Conservation (phyloP, 495 filamentous ascomycete species). For the Melanomma pulvis-pyrius region DNA sequence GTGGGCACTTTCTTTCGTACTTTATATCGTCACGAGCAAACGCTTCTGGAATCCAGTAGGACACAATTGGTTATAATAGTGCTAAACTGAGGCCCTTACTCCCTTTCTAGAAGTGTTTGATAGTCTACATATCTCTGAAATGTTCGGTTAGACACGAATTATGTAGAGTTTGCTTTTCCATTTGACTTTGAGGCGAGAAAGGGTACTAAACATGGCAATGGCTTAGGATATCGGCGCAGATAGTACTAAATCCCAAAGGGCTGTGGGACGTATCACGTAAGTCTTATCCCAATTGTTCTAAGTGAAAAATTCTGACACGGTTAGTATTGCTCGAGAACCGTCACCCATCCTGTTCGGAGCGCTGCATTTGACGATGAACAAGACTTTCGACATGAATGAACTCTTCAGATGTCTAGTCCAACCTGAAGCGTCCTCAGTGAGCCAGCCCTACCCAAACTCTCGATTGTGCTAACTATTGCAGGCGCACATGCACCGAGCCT, state of each 20-base stretch:
- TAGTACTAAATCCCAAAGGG: constrained; percentile 34
- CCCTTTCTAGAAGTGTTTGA: too few relatives aligned
- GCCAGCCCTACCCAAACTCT: neutral
- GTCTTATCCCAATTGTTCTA: neutral
- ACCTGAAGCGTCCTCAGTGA: constrained; percentile 43
- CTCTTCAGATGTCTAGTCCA: constrained; percentile 51
- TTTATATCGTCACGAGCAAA: neutral
- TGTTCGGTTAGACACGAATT: too few relatives aligned
- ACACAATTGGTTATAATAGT: too few relatives aligned
- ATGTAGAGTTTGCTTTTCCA: too few relatives aligned
- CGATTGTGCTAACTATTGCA: neutral
- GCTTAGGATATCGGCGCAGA: constrained; percentile 38
- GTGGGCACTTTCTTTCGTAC: neutral
- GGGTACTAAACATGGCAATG: neutral
- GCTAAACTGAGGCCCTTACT: too few relatives aligned
- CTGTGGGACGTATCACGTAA: constrained; percentile 55
- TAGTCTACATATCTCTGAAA: too few relatives aligned
- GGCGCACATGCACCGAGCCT: constrained; percentile 46
- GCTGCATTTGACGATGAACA: constrained; percentile 53
- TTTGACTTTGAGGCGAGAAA: too few relatives aligned
- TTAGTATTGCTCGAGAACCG: constrained; percentile 54
- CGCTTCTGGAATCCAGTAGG: neutral
- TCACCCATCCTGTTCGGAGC: constrained; percentile 56
- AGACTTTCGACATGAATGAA: constrained; percentile 58
- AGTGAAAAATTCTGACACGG: neutral